These are phyloP conservation scores for Vitellaria paradoxa DNA, from an alignment of 179 eudicot genomes.

Conservation along the genomic window DNA sequence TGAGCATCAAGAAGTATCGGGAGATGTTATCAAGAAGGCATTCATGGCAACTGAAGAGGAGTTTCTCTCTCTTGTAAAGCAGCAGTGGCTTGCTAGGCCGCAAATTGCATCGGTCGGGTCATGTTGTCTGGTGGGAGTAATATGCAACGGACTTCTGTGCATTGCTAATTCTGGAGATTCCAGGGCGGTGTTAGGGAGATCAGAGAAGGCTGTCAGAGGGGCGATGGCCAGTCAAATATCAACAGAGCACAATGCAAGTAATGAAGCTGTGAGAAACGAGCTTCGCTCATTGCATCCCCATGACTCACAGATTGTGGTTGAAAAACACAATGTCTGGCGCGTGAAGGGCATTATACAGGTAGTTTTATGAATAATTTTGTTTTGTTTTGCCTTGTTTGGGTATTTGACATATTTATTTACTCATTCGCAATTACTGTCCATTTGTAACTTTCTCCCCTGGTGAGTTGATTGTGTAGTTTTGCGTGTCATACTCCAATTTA, in stretches of 20 bases:
- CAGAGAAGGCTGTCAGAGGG: slow-evolving; percentile 16
- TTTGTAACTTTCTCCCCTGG: background rate
- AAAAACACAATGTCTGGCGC: slow-evolving; percentile 63
- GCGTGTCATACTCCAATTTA: background rate
- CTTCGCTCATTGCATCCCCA: slow-evolving; percentile 47
- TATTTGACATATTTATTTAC: background rate
- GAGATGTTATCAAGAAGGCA: slow-evolving; percentile 52
- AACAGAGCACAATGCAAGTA: slow-evolving; percentile 55
- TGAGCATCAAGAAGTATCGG: slow-evolving; percentile 45
- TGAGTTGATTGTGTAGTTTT: background rate
- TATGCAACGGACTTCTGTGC: slow-evolving; percentile 40
- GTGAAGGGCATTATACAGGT: slow-evolving; percentile 86
- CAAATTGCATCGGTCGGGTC: slow-evolving; percentile 54
- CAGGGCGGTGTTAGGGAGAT: slow-evolving; percentile 55
- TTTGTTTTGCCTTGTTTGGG: background rate
- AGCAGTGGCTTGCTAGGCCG: slow-evolving; percentile 44
- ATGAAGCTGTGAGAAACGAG: slow-evolving; percentile 51
- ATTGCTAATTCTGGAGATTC: slow-evolving; percentile 74
- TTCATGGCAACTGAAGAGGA: slow-evolving; percentile 56
- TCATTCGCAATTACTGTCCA: background rate
- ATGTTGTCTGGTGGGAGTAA: slow-evolving; percentile 62
- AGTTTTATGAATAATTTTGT: background rate
- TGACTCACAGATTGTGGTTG: slow-evolving; percentile 57
- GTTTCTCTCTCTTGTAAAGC: slow-evolving; percentile 42
- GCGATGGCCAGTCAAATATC: slow-evolving; percentile 47